These are phyloP conservation scores for Takakia lepidozioides DNA, from an alignment of 225 moss, liverwort and hornwort species.

Conservation along the genomic window DNA sequence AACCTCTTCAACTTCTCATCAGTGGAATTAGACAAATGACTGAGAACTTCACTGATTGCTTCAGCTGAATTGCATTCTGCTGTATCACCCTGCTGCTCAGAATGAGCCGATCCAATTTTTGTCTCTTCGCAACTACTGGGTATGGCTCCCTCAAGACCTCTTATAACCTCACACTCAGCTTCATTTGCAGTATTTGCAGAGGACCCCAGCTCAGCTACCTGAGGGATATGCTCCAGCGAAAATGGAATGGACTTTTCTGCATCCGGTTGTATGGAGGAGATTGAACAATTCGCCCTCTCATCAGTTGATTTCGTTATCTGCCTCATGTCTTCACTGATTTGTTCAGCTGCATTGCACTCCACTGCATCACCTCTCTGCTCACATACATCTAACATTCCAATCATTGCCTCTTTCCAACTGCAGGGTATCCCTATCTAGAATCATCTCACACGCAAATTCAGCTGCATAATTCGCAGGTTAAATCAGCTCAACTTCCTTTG, in stretches of 20 bases:
- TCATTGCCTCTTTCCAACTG: slow-evolving; percentile 6
- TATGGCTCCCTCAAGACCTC: background rate
- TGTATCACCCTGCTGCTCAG: too few relatives aligned
- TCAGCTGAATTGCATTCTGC: too few relatives aligned
- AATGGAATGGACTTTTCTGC: slow-evolving; percentile 15
- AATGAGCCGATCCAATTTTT: background rate
- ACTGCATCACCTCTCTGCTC: slow-evolving; percentile 10
- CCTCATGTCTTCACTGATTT: slow-evolving; percentile 14
- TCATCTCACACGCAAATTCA: too few relatives aligned
- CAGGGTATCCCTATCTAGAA: too few relatives aligned
- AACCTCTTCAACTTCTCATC: background rate
- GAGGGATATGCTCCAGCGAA: slow-evolving; percentile 19
- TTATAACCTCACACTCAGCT: slow-evolving; percentile 3
- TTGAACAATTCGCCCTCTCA: background rate
- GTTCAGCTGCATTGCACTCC: slow-evolving; percentile 8
- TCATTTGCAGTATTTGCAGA: slow-evolving; percentile 2
- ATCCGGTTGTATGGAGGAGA: slow-evolving; percentile 9
- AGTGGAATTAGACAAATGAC: too few relatives aligned
- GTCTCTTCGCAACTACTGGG: slow-evolving; percentile 4
- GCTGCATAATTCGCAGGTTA: too few relatives aligned
- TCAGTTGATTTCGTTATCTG: slow-evolving; percentile 16
- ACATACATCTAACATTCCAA: slow-evolving; percentile 18
- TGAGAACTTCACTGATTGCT: too few relatives aligned
- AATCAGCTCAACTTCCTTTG: too few relatives aligned
- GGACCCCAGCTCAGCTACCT: slow-evolving; percentile 19